These are phyloP conservation scores for Pharus latifolius DNA, from an alignment of 176 grass and related monocot genomes.

Conservation along the genomic window DNA sequence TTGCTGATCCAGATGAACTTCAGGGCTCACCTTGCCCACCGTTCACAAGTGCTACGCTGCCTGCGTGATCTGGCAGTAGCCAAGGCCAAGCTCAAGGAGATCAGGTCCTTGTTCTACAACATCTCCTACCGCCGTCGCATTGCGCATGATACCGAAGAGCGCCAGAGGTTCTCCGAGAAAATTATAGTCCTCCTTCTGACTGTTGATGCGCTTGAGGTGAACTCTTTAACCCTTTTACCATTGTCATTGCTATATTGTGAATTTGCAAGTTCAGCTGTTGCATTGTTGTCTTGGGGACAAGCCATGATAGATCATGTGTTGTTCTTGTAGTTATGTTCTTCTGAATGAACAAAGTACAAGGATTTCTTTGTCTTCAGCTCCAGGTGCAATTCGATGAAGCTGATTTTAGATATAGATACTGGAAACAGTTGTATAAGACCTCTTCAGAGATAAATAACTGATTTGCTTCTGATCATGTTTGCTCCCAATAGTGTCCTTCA, in stretches of 20 bases:
- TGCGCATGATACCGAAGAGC: conserved; percentile 39
- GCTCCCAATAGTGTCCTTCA: background rate
- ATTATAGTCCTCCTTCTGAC: conserved; percentile 88
- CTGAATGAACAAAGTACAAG: background rate
- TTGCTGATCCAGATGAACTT: conserved; percentile 71
- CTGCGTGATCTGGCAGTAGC: conserved; percentile 74
- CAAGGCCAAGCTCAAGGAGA: conserved; percentile 85
- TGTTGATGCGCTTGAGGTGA: conserved; percentile 77
- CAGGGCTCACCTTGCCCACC: conserved; percentile 69
- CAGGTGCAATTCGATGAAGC: background rate
- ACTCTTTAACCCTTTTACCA: background rate
- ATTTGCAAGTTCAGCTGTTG: background rate
- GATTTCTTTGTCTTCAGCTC: background rate
- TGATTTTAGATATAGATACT: background rate
- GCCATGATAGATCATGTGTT: background rate
- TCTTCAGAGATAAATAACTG: background rate
- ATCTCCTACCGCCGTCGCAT: conserved; percentile 52
- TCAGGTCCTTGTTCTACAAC: conserved; percentile 68
- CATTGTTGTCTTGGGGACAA: background rate
- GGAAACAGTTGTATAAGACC: background rate
- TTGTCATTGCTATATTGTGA: background rate
- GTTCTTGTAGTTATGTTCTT: background rate
- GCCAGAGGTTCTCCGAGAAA: conserved; percentile 79
- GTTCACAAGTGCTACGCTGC: conserved; percentile 73
- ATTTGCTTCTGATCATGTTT: background rate